Evolutionary conservation across 2,329 filamentous ascomycete genomes (phyloP).

Genomic region (Fusarium avenaceum): DNA sequence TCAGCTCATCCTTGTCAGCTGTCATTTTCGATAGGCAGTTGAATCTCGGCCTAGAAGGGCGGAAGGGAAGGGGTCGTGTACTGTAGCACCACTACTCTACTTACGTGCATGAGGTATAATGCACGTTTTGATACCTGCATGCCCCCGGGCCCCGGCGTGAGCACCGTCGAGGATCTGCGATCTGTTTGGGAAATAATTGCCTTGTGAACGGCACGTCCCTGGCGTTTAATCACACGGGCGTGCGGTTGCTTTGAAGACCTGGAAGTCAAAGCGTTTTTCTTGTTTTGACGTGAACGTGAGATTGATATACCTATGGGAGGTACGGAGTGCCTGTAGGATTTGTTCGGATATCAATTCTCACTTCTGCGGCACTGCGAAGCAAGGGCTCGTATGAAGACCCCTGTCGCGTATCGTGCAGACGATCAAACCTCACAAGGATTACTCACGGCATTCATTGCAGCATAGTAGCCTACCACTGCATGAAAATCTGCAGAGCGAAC

Average conservation of each 20-base stretch:
- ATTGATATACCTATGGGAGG: not conserved
- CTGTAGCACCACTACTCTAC: not conserved
- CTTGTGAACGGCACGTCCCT: constrained; percentile 4
- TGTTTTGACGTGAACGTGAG: constrained; percentile 3
- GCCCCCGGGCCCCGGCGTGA: not conserved
- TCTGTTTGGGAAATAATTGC: not conserved
- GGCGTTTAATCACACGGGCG: not conserved
- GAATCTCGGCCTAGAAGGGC: not conserved
- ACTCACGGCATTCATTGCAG: constrained; percentile 8
- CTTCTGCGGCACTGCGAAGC: not conserved
- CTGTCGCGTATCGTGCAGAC: constrained; percentile 21
- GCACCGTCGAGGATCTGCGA: not conserved
- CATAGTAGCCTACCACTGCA: not conserved
- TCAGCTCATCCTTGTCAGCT: constrained; percentile 28
- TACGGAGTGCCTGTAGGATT: not conserved
- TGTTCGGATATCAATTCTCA: not conserved
- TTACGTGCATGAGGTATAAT: constrained; percentile 18
- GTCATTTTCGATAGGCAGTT: constrained; percentile 21
- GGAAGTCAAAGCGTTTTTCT: constrained; percentile 19
- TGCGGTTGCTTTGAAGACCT: not conserved
- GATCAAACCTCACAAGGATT: constrained; percentile 12
- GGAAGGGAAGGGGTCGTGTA: constrained; percentile 1
- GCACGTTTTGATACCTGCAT: constrained; percentile 11
- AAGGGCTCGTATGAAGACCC: constrained; percentile 13
- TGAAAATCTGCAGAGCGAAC: not conserved